phyloP scores from a whole-genome alignment of 1,284 basidiomycete species.

The Gomphus bonarii region DNA sequence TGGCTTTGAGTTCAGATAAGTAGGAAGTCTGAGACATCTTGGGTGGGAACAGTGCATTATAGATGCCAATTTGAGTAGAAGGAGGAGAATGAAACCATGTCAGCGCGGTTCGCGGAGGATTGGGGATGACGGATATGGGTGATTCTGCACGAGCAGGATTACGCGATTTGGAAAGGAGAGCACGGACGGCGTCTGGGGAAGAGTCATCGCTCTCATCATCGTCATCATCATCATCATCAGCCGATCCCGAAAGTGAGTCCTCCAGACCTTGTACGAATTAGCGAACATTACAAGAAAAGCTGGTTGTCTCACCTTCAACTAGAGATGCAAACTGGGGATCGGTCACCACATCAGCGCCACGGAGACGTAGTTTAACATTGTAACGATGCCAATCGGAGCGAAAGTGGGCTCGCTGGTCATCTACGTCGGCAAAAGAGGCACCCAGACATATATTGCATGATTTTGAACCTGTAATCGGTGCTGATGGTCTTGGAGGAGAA shows the following conservation, averaged over 20 bases:
- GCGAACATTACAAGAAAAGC: not conserved
- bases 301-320: conserved; percentile 54
- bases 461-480: conserved; percentile 28
- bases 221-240: conserved; percentile 42
- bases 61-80: conserved; percentile 83
- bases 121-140: conserved; percentile 25
- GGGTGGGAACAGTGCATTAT: conserved; percentile 63
- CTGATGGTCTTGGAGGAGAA: conserved; percentile 19
- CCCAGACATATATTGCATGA: conserved; percentile 75
- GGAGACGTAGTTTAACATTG: conserved; percentile 80
- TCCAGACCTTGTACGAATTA: conserved; percentile 53
- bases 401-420: conserved; percentile 83
- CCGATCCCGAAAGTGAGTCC: conserved; percentile 85
- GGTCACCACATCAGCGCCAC: conserved; percentile 48
- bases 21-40: conserved; percentile 32
- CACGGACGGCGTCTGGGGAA: conserved; percentile 47
- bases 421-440: conserved; percentile 59
- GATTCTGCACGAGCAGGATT: conserved; percentile 35
- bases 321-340: conserved; percentile 68
- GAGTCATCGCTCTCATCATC: conserved; percentile 42
- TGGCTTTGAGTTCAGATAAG: conserved; percentile 46
- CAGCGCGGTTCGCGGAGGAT: conserved; percentile 61
- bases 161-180: conserved; percentile 56
- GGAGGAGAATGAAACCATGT: conserved; percentile 85
- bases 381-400: conserved; percentile 97